These are phyloP conservation scores for Tricholoma terreum DNA, from an alignment of 768 basidiomycete genomes.

Conservation along the genomic window DNA sequence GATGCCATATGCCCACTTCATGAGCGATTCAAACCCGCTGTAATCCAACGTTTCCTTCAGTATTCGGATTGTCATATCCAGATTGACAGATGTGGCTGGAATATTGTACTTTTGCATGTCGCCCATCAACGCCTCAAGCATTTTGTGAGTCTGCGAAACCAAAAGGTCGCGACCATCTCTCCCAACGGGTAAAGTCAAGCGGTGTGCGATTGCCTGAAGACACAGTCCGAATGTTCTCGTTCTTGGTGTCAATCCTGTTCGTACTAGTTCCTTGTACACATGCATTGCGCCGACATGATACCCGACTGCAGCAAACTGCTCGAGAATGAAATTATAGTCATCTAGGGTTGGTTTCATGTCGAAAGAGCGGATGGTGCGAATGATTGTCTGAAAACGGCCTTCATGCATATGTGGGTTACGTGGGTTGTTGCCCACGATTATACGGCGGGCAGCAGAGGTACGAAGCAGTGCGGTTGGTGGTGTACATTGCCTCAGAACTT, in stretches of 20 bases:
- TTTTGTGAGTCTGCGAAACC: conserved; percentile 40
- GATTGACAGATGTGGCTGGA: conserved; percentile 52
- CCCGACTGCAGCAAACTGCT: conserved; percentile 76
- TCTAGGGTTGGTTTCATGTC: conserved; percentile 48
- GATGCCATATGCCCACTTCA: conserved; percentile 72
- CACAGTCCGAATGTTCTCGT: conserved; percentile 58
- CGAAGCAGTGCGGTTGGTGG: conserved; percentile 46
- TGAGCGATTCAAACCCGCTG: conserved; percentile 52
- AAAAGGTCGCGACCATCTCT: conserved; percentile 32
- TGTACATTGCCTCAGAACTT: conserved; percentile 66
- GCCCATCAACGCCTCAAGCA: conserved; percentile 48
- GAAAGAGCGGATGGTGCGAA: conserved; percentile 63
- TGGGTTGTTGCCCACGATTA: conserved; percentile 36
- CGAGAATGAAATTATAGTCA: conserved; percentile 74
- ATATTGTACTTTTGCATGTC: conserved; percentile 54
- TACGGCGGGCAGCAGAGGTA: conserved; percentile 36
- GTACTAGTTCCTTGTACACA: conserved; percentile 58
- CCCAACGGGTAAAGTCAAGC: conserved; percentile 57
- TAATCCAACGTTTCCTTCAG: conserved; percentile 61
- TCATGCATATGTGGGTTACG: conserved; percentile 55
- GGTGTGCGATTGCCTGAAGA: conserved; percentile 69
- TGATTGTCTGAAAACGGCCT: conserved; percentile 60
- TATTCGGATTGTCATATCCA: conserved; percentile 68
- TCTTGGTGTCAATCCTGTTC: conserved; percentile 42
- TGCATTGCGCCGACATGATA: conserved; percentile 56